Conservation (phyloP, 2,329 filamentous ascomycete species). For the Aspergillus sp. region DNA sequence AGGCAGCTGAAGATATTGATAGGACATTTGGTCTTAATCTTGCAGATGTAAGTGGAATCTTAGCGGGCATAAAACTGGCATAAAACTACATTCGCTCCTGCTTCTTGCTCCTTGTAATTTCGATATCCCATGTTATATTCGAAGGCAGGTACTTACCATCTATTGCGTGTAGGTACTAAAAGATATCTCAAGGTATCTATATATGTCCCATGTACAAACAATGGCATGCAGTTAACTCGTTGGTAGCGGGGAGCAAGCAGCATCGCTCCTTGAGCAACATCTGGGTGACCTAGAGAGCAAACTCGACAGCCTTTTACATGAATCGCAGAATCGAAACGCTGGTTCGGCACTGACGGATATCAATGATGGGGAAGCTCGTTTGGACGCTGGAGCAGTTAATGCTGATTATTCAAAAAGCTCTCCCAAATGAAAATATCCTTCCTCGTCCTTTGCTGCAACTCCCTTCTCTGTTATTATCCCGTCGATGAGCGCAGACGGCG, state of each 20-base stretch:
- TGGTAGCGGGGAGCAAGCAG: slow-evolving; percentile 54
- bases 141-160: neutral
- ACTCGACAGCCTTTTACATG: slow-evolving; percentile 36
- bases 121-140: neutral
- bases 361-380: neutral
- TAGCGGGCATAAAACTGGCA: too few species aligned
- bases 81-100: too few species aligned
- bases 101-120: neutral
- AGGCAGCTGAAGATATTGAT: neutral
- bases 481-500: slow-evolving; percentile 83
- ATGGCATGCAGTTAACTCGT: neutral
- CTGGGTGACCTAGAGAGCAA: slow-evolving; percentile 55
- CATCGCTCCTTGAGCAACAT: slow-evolving; percentile 55
- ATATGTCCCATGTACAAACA: neutral
- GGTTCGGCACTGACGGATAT: neutral
- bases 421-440: slow-evolving; percentile 66
- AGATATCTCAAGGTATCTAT: slow-evolving; percentile 8
- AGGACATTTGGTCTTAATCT: neutral
- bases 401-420: slow-evolving; percentile 23
- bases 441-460: slow-evolving; percentile 72
- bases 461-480: slow-evolving; percentile 92
- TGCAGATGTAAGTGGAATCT: neutral
- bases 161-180: slow-evolving; percentile 1
- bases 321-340: neutral
- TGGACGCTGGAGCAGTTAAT: neutral